Base-by-base conservation (phyloP, 2,329 filamentous ascomycete genomes). In the Alternaria sp. region DNA sequence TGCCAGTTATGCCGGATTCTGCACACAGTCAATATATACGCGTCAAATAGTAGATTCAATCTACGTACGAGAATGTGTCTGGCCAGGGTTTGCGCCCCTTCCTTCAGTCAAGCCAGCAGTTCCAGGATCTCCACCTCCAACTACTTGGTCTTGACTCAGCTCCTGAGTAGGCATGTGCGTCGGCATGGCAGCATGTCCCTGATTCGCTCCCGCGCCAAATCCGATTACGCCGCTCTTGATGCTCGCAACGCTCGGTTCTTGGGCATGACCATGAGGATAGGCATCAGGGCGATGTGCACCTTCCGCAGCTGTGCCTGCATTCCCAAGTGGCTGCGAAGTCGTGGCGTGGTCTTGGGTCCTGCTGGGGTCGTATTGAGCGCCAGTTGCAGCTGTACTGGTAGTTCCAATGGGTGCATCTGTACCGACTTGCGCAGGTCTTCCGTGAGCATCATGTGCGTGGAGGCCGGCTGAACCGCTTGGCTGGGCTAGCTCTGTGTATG, bases 211-310 rank as follows among this genome's bases (percentile, higher is more conserved):
- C 54, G 69, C 64, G 11, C 69, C 65, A 53, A 75, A 75, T 8
- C 79, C 79, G 51, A 79, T 74, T 14, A 80, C 76, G 49, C 77
- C 78, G 58, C 77, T 79, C 66, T 79, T 79, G 71, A 80, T 77
- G 63, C 76, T 79, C 18, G 75, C 74, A 30, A 69, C 71, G 60
- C 76, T 80, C 9, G 64, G 58, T 5, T 66, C 72, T 14, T 72
- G 64, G 26, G 51, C 43, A 7, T 59, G 39, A 26, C 57, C 57
- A 30, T 51, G 46, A 3, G 59, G 57, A 26, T 61, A 54, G 5
- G 64, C 62, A 43, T 72, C 57, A 5, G 73, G 73, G 38, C 66
- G 68, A 8, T 65, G 32, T n/a, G 46, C 62, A 16, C 56, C 48
- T 20, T 58, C 51, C 51, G 57, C 41, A 34, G 59, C 32, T 11